These are phyloP conservation scores for Ceratocystis variospora DNA, from an alignment of 2,329 filamentous ascomycete genomes.

Conservation along the genomic window DNA sequence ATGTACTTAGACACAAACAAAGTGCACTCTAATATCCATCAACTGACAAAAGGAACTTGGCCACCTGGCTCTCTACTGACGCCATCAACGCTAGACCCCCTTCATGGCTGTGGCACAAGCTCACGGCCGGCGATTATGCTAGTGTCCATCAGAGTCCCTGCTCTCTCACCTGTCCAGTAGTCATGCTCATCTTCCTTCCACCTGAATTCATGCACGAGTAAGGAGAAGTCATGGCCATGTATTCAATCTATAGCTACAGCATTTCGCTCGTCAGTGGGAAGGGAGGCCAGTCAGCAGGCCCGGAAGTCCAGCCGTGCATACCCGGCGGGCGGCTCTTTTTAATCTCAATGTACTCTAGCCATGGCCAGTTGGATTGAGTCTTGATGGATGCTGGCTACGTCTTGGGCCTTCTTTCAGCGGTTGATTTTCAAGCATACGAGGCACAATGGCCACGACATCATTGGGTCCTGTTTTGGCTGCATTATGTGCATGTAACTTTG, in stretches of 20 bases:
- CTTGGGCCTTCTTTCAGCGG: background rate
- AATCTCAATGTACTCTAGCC: background rate
- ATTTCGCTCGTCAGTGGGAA: background rate
- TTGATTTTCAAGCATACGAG: background rate
- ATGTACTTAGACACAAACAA: background rate
- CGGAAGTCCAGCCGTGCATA: background rate
- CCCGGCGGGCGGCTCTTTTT: background rate
- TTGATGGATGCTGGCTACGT: no score
- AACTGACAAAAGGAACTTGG: background rate
- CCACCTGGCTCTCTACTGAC: background rate
- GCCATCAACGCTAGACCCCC: background rate
- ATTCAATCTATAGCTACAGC: background rate
- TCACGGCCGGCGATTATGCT: background rate
- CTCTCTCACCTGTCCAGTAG: background rate
- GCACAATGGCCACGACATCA: background rate
- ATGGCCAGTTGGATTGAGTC: background rate
- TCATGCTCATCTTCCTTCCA: slow-evolving; percentile 3
- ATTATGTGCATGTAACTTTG: background rate
- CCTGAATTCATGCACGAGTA: slow-evolving; percentile 2
- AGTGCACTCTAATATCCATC: no score
- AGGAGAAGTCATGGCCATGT: background rate
- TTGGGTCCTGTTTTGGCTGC: background rate
- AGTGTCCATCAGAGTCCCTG: background rate
- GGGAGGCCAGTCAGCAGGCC: background rate
- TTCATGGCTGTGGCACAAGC: slow-evolving; percentile 1